A percentile compares a stretch with the other conserved stretches of the same genome.
phyloP scores from a whole-genome alignment of 495 filamentous ascomycete genomes.

The Podospora tetraspora region DNA sequence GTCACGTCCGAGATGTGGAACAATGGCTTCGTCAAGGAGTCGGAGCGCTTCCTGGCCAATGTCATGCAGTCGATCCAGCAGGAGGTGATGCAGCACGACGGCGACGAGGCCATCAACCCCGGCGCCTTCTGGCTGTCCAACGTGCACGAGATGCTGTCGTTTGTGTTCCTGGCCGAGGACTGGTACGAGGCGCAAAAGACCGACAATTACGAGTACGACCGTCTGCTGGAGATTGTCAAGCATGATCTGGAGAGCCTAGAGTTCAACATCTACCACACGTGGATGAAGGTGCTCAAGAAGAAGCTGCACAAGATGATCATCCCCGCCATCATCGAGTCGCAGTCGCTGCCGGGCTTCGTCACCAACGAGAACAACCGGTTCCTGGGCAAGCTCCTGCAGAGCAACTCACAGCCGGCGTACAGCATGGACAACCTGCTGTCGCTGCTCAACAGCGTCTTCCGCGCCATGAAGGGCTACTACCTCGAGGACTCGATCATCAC shows the following conservation, averaged over 20 bases:
- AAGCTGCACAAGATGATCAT: conserved; percentile 99
- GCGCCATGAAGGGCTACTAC: conserved; percentile 97
- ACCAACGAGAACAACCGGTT: conserved; percentile 98
- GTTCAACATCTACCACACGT: conserved; percentile 99
- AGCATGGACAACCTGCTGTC: conserved; percentile 99
- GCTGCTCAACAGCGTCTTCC: conserved; percentile 93
- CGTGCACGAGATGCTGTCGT: conserved; percentile 99
- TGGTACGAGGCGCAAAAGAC: conserved; percentile 99
- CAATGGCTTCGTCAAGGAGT: conserved; percentile 99
- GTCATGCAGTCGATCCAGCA: conserved; percentile 99
- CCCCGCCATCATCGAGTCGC: conserved; percentile 96
- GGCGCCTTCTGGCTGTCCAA: conserved; percentile 99
- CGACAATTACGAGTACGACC: conserved; percentile 98
- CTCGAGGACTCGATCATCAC: conserved; percentile 93
- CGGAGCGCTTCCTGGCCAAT: conserved; percentile 95
- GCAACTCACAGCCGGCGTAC: conserved; percentile 81
- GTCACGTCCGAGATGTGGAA: conserved; percentile 99
- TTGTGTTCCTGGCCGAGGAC: conserved; percentile 97
- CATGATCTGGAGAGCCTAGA: conserved; percentile 96
- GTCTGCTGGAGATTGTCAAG: conserved; percentile 96
- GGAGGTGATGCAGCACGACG: conserved; percentile 97
- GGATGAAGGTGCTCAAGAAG: conserved; percentile 99
- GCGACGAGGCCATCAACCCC: conserved; percentile 94
- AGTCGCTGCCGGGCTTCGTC: conserved; percentile 95
- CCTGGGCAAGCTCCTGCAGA: conserved; percentile 89